Conservation (phyloP, 78 protist genomes). For the Dictyostelium intermedium region DNA sequence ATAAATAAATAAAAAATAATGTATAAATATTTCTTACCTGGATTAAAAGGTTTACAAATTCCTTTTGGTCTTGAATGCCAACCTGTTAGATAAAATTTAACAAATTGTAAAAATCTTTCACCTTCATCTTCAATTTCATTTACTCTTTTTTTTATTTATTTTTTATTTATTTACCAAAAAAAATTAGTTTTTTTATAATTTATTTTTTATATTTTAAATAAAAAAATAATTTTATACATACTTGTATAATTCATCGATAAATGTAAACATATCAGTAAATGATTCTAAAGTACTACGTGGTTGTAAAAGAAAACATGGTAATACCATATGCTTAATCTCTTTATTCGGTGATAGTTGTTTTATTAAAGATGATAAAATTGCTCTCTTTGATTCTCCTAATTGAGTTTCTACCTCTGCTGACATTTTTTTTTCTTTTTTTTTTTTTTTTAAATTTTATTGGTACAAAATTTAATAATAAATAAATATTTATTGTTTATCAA, state of each 20-base stretch:
- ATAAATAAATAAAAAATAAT: too few relatives aligned
- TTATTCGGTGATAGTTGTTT: slow-evolving; percentile 30
- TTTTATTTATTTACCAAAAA: too few relatives aligned
- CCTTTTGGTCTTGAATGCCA: slow-evolving; percentile 72
- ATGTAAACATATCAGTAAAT: slow-evolving; percentile 56
- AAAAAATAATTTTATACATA: background rate
- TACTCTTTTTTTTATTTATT: slow-evolving; percentile 1
- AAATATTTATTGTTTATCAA: too few relatives aligned
- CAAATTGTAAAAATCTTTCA: slow-evolving; percentile 68
- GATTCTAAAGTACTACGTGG: slow-evolving; percentile 72
- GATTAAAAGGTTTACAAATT: slow-evolving; percentile 81
- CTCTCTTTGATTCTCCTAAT: slow-evolving; percentile 4
- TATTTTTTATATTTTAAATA: background rate
- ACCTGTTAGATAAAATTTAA: slow-evolving; percentile 55
- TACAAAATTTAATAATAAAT: background rate
- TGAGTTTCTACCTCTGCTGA: background rate
- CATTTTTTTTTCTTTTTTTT: background rate
- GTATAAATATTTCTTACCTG: background rate
- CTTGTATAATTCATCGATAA: slow-evolving; percentile 64
- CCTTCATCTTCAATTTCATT: slow-evolving; percentile 21
- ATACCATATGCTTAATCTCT: slow-evolving; percentile 56
- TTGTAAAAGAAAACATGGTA: slow-evolving; percentile 79
- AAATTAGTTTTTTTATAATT: too few relatives aligned
- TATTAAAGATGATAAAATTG: background rate
- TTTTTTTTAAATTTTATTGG: background rate